Base-by-base conservation (phyloP, 441 rosid species). In the Kokia cookei region DNA sequence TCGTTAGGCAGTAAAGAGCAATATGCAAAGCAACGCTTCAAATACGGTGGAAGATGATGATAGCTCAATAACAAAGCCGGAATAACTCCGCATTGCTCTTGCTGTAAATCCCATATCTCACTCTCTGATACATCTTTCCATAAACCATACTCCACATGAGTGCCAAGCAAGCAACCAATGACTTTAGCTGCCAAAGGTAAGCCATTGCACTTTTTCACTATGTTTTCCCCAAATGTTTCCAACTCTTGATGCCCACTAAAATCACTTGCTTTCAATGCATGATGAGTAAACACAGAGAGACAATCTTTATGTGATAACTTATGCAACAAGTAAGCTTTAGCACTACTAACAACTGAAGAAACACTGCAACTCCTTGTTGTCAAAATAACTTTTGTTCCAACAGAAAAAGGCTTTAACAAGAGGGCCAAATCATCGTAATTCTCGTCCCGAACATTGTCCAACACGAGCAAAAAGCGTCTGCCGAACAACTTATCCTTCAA, bases 361-460 rank as follows among this genome's bases (percentile, higher is more conserved):
- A 78, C 77, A 12, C 10, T 3, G 7, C 37, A 4, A 48, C 42
- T 54, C 8, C 69, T 27, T 0, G 65, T 65, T 3, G 76, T 77
- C 29, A 65, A 45, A 26, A 77, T 73, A 1, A 77, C 37, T 65
- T 71, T 71, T 63, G 71, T 71, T 7, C 72, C 79, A 4, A 40
- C 75, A 29, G 17, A 22, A 0, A 76, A 55, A 1, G 75, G 79
- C 29, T 37, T 63, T 4, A 48, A 65, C 14, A 62, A 11, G 14
- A 64, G 26, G 19, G 50, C 35, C 75, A 69, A 71, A 35, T n/a
- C 48, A 10, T 72, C 13, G 26, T 42, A 71, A 37, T 71, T 71
- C 58, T 75, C 76, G 5, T n/a, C 26, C 73, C 76, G 35, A 8
- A 79, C 73, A 75, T 79, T 77, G 54, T 76, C 82, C 17, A 75